These are phyloP conservation scores for Acer campestre DNA, from an alignment of 345 rosid genomes.

Conservation along the genomic window DNA sequence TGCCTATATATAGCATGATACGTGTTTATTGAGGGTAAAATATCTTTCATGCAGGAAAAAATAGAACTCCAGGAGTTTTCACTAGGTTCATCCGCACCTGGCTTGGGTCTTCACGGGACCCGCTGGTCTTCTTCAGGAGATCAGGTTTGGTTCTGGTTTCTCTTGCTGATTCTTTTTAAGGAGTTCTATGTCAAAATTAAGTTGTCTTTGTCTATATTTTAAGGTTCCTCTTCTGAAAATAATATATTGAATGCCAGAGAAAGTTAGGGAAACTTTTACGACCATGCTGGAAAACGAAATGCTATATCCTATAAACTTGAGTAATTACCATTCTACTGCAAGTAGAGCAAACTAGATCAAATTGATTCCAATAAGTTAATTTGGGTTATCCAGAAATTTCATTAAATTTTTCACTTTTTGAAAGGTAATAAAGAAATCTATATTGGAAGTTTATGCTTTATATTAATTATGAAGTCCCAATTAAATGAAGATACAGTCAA, in stretches of 20 bases:
- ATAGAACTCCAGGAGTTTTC: slow-evolving; percentile 83
- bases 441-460: neutral
- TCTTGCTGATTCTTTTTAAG: neutral
- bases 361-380: neutral
- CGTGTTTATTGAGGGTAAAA: slow-evolving; percentile 17
- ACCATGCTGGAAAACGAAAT: neutral
- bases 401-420: neutral
- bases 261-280: neutral
- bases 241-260: neutral
- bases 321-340: neutral
- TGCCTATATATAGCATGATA: slow-evolving; percentile 14
- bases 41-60: slow-evolving; percentile 56
- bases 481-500: neutral
- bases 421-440: neutral
- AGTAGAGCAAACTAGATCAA: neutral
- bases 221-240: neutral
- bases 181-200: slow-evolving; percentile 3
- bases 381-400: neutral
- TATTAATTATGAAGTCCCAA: neutral
- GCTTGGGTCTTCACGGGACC: slow-evolving; percentile 78
- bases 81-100: slow-evolving; percentile 76
- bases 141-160: slow-evolving; percentile 58
- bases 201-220: slow-evolving; percentile 6
- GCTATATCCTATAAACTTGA: neutral
- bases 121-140: slow-evolving; percentile 81